Base-by-base conservation (phyloP, 164 flowering plant species). In the Saururus chinensis region DNA sequence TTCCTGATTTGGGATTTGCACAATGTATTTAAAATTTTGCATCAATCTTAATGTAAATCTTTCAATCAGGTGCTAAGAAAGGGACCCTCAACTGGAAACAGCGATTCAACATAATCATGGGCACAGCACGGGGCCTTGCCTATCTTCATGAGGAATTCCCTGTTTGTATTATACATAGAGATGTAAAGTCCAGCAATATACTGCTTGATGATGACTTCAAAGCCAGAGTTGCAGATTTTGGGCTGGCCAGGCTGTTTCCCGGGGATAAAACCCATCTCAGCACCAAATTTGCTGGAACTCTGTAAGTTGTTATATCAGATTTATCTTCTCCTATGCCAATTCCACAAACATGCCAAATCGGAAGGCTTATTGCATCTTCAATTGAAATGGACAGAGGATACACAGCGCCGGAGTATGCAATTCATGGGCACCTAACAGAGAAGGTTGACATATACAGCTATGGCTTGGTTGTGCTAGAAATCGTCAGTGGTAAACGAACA, bases 361-460 rank as follows among this genome's bases (percentile, higher is more conserved):
- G 3, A 23, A 23, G n/a, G 37, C 12, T 4, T 24, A 11, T 56
- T 19, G 22, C 10, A 51, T 59, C 17, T 19, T 30, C 20, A 26
- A 19, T 8, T 49, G 49, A 45, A 45, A 30, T 30, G 4, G 23
- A 21, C 65, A 66, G 74, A 66, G 75, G 73, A 19, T 73, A 73
- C 42, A 84, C 81, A 17, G 81, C 85, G 60, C 88, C 88, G 13
- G 88, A 84, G 49, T 84, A 84, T 71, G 85, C 88, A 66, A 67
- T 80, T 40, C 81, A 77, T 59, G 85, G 88, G 20, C 81, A 81
- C 56, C 64, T 81, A 37, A 76, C 85, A 4, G 80, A 74, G 68
- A 84, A 84, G 72, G 88, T 68, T 26, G 88, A 84, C 53, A 73
- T 75, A 7, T 81, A 81, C 65, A 77, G 85, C 69, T 84, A 30